Base-by-base conservation (phyloP, 352 stramenopile species). In the Globisporangium perplexum region DNA sequence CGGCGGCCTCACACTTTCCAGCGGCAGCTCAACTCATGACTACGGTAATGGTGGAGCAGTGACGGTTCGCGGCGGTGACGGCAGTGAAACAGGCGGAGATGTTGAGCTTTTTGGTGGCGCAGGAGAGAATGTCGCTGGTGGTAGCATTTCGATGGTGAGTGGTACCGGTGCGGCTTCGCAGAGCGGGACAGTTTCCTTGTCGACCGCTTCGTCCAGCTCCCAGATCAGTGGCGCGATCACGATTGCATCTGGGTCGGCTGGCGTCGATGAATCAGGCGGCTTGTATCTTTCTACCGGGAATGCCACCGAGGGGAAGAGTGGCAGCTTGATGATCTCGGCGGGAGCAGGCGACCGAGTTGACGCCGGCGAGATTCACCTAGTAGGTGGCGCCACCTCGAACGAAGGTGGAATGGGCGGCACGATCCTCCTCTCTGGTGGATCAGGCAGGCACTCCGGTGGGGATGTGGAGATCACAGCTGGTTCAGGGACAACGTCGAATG, bases 401-500 rank as follows among this genome's bases (percentile, higher is more conserved):
- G 56, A 62, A 26, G 57, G 45, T 18, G 60, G 68, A 15, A 63
- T 55, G 35, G 71, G 71, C 46, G 71, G 71, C 15, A 28, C 53
- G 28, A 49, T 77, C 31, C 23, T 63, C 2, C 17, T 77, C 1
- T 45, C 63, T n/a, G 71, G 65, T 35, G 71, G 71, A 15, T 22
- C 57, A 28, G 71, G 71, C 43, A 66, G 51, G 44, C 26, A 50
- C 3, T 44, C 53, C 2, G 67, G 67, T 18, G 67, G 67, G 4
- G 28, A 59, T 12, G 54, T 75, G 20, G 64, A 72, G 33, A 24
- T 75, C 17, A 61, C 68, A 26, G 68, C 57, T 39, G 68, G 68
- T 49, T 55, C 55, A 0, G 64, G 57, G 17, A 59, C 57, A 15
- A 52, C 63, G 15, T 35, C 47, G 0, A 17, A 35, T 26, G 68